Conservation (phyloP, 495 filamentous ascomycete genomes). For the Neurospora tetraspora region DNA sequence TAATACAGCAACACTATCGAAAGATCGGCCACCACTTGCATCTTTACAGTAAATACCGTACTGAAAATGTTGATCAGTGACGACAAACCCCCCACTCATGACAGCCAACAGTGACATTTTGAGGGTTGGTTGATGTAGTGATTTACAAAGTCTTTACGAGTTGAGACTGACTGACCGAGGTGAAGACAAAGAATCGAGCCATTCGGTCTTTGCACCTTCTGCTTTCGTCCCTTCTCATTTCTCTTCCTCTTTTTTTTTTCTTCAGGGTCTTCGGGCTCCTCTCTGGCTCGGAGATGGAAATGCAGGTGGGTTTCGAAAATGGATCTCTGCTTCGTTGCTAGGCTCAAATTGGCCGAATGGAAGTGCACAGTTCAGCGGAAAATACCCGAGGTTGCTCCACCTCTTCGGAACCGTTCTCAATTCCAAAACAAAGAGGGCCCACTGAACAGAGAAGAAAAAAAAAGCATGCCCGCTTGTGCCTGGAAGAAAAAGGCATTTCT, state of each 20-base stretch:
- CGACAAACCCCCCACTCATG: not conserved
- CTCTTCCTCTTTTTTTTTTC: not conserved
- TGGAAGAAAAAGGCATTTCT: not conserved
- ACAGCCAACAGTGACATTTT: not conserved
- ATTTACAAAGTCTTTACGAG: not conserved
- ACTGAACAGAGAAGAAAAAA: not conserved
- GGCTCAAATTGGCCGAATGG: not conserved
- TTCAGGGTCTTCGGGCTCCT: not conserved
- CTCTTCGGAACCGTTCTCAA: not conserved
- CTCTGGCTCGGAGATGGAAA: not conserved
- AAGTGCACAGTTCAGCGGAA: not conserved
- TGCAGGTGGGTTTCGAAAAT: not conserved
- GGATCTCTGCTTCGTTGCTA: not conserved
- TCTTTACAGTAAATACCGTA: not conserved
- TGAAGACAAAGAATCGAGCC: not conserved
- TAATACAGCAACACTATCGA: not conserved
- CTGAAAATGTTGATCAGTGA: not conserved
- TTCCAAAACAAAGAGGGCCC: not conserved
- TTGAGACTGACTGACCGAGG: not conserved
- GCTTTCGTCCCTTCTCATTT: not conserved
- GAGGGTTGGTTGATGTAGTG: not conserved
- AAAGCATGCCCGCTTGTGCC: not conserved
- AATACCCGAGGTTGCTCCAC: not conserved
- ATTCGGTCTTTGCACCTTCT: not conserved
- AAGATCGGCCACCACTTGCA: not conserved